A percentile compares a stretch with the other conserved stretches of the same genome.
Conservation (phyloP, 768 basidiomycete genomes). For the Chalciporus chontae region DNA sequence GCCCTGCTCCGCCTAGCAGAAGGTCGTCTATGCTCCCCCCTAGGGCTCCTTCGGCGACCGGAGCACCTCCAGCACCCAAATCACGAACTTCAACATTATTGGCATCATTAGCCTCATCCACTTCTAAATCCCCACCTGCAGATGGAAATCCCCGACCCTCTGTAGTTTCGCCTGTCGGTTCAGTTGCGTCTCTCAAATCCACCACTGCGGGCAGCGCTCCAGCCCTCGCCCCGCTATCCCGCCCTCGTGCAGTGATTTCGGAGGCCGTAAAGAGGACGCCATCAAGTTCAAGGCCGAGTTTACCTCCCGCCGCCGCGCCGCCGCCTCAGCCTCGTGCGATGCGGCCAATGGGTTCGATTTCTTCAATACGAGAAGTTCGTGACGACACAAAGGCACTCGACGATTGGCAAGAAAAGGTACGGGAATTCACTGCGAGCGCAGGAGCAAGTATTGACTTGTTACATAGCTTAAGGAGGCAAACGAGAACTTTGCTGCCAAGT, state of each 20-base stretch:
- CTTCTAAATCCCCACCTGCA: slow-evolving; percentile 14
- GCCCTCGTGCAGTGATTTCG: slow-evolving; percentile 66
- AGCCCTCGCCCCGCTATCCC: slow-evolving; percentile 27
- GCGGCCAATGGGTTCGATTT: slow-evolving; percentile 56
- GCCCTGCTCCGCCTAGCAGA: slow-evolving; percentile 31
- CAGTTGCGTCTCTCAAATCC: slow-evolving; percentile 46
- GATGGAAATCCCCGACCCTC: slow-evolving; percentile 42
- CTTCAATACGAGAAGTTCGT: slow-evolving; percentile 70
- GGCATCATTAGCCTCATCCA: slow-evolving; percentile 22
- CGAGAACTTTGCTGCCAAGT: slow-evolving; percentile 52
- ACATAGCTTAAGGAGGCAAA: slow-evolving; percentile 58
- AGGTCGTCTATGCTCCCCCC: slow-evolving; percentile 32
- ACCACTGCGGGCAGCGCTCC: slow-evolving; percentile 29
- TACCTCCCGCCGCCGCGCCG: slow-evolving; percentile 25
- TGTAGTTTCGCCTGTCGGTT: slow-evolving; percentile 55
- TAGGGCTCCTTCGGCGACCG: slow-evolving; percentile 38
- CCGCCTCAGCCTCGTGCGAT: slow-evolving; percentile 39
- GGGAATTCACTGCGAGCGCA: slow-evolving; percentile 4
- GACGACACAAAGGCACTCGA: slow-evolving; percentile 56
- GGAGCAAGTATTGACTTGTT: neutral
- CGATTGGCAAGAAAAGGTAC: slow-evolving; percentile 60
- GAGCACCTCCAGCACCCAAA: slow-evolving; percentile 35
- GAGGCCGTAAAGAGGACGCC: slow-evolving; percentile 57
- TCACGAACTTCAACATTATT: slow-evolving; percentile 33
- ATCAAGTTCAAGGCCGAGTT: slow-evolving; percentile 40